Evolutionary conservation across 2,329 filamentous ascomycete genomes (phyloP), one percentile per base, ranked within the genome.

Genomic region (Fusarium burgessii): DNA sequence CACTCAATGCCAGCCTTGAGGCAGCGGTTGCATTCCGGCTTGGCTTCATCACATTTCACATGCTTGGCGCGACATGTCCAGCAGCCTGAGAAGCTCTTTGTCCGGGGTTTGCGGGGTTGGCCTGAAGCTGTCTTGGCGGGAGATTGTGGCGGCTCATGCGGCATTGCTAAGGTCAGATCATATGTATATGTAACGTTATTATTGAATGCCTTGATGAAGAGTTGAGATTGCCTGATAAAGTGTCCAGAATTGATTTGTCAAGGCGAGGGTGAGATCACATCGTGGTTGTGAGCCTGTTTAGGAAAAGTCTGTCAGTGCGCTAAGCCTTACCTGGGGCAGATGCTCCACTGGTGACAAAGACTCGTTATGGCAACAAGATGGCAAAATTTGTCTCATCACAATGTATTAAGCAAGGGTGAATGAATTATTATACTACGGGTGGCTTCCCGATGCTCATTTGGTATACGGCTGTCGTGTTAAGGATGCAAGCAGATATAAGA

Each of bases 61-160:
- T 76, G 74, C 35, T 75, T 76, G 9, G 74, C 72, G 9, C 74
- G 62, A 62, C 74, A 76, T 1, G 74, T 76, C 74, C 74, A 76
- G 51, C 74, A 76, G 20, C 74, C 74, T 5, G 74, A 75, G 18
- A 76, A 76, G 18, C 62, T 76, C 62, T 76, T 76, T 8, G 73
- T 75, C 36, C 74, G 74, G n/a, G 45, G 57, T 58, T 75, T 76
- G 6, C 68, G 68, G n/a, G 57, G 66, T 9, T 73, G 64, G 9
- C 61, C 68, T 10, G 69, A 64, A 18, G 56, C 64, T 25, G 64
- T 67, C 18, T 14, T 55, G 2, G 20, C 47, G 18, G 52, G 49
- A 9, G 56, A 67, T 49, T 42, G 65, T 15, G 46, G 54, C 17
- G 45, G n/a, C n/a, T 63, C 58, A 32, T 49, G 62, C 7, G 66